Percentiles rank a stretch among this genome's conserved stretches.
Evolutionary conservation across 495 filamentous ascomycete genomes (phyloP).

Genomic region (Penicillium argentinense): DNA sequence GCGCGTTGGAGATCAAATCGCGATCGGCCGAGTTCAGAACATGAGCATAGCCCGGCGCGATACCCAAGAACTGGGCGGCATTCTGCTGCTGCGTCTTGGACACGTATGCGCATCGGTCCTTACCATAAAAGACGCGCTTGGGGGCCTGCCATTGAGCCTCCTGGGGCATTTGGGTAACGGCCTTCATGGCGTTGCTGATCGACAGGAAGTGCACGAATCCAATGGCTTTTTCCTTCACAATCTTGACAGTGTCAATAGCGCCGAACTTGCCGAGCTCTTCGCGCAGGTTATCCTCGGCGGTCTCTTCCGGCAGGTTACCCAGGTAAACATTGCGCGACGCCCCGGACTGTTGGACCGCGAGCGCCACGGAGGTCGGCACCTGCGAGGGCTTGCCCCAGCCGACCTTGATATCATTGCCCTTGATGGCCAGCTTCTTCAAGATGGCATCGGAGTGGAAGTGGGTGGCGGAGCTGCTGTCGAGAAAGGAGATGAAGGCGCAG

Average conservation of each 20-base stretch:
- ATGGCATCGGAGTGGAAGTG: constrained; percentile 99
- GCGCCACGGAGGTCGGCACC: constrained; percentile 92
- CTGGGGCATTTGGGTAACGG: constrained; percentile 94
- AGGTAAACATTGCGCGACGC: constrained; percentile 98
- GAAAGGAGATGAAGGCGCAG: constrained; percentile 98
- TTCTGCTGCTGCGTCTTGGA: constrained; percentile 99
- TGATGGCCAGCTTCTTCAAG: constrained; percentile 96
- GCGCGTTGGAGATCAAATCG: constrained; percentile 90
- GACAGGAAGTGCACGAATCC: constrained; percentile 98
- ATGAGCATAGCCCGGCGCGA: constrained; percentile 95
- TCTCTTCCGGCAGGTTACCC: constrained; percentile 87
- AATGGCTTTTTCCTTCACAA: constrained; percentile 97
- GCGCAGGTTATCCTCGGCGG: constrained; percentile 85
- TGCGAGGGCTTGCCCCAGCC: constrained; percentile 99
- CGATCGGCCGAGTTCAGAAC: constrained; percentile 94
- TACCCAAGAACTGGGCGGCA: constrained; percentile 95
- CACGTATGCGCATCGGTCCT: constrained; percentile 96
- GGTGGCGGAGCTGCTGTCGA: constrained; percentile 93
- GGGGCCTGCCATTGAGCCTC: constrained; percentile 96
- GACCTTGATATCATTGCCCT: constrained; percentile 98
- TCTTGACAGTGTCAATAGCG: constrained; percentile 94
- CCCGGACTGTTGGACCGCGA: constrained; percentile 95
- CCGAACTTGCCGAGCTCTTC: constrained; percentile 97
- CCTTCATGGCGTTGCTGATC: constrained; percentile 97
- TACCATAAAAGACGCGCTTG: constrained; percentile 95